phyloP scores from a whole-genome alignment of 768 basidiomycete genomes.

The Termitomyces sp. region DNA sequence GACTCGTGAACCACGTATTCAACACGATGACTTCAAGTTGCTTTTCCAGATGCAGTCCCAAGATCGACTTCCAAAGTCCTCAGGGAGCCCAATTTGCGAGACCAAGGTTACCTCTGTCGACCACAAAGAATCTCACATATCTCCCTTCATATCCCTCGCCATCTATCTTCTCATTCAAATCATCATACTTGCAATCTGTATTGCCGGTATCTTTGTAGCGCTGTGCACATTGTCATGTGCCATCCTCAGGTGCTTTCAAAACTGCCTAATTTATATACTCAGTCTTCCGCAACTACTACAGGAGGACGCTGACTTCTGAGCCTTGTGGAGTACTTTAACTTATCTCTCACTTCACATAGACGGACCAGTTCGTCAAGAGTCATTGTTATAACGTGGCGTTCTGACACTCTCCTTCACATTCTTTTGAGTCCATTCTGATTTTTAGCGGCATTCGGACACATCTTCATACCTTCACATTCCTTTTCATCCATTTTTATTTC shows the following conservation, averaged over 20 bases:
- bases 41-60: background rate
- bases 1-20: background rate
- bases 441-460: background rate
- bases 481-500: background rate
- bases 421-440: background rate
- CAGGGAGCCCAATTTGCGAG: background rate
- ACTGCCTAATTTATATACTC: background rate
- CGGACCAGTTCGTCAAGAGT: background rate
- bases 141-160: background rate
- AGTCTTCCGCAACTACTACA: background rate
- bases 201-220: background rate
- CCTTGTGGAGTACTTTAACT: background rate
- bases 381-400: background rate
- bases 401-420: background rate
- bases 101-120: background rate
- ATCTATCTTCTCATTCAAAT: slow-evolving; percentile 5
- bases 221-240: background rate
- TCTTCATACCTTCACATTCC: background rate
- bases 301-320: background rate
- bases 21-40: slow-evolving; percentile 6
- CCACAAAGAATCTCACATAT: background rate
- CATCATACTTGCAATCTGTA: slow-evolving; percentile 1
- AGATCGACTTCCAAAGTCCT: background rate
- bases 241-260: background rate
- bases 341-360: background rate